Conservation (phyloP, 179 eudicot species). For the Vitellaria paradoxa region DNA sequence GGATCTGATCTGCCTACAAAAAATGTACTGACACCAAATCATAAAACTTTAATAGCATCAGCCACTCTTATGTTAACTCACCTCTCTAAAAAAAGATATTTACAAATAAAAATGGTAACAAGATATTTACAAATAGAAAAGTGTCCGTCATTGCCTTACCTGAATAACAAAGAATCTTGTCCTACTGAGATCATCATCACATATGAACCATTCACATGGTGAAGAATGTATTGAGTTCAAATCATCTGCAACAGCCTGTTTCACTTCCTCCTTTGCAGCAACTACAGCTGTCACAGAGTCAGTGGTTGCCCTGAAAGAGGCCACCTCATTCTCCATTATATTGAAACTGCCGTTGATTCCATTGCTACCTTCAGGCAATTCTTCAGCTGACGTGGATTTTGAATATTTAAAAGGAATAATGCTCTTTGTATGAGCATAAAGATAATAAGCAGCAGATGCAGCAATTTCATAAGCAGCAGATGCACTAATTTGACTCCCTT, state of each 20-base stretch:
- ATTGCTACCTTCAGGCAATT: constrained; percentile 15
- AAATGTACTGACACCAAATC: neutral
- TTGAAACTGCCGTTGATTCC: constrained; percentile 12
- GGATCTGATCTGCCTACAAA: neutral
- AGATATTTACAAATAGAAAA: neutral
- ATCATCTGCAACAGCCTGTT: constrained; percentile 98
- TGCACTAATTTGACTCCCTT: constrained; percentile 43
- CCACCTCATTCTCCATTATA: constrained; percentile 48
- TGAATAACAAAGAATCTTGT: constrained; percentile 89
- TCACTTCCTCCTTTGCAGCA: constrained; percentile 95
- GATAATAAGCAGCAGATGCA: constrained; percentile 81
- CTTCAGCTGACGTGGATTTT: constrained; percentile 25
- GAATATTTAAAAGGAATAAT: constrained; percentile 53
- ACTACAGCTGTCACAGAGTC: constrained; percentile 92
- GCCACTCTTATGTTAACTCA: neutral
- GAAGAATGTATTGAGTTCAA: constrained; percentile 65
- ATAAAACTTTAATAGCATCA: neutral
- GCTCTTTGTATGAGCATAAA: constrained; percentile 63
- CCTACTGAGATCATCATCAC: constrained; percentile 75
- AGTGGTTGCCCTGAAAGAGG: constrained; percentile 84
- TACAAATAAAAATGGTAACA: neutral
- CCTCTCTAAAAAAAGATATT: neutral
- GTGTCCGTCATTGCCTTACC: constrained; percentile 32
- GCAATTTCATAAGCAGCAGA: constrained; percentile 76
- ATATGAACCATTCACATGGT: constrained; percentile 94